These are phyloP conservation scores for Pseudogymnoascus sp. DNA, from an alignment of 2,329 filamentous ascomycete genomes.

Conservation along the genomic window DNA sequence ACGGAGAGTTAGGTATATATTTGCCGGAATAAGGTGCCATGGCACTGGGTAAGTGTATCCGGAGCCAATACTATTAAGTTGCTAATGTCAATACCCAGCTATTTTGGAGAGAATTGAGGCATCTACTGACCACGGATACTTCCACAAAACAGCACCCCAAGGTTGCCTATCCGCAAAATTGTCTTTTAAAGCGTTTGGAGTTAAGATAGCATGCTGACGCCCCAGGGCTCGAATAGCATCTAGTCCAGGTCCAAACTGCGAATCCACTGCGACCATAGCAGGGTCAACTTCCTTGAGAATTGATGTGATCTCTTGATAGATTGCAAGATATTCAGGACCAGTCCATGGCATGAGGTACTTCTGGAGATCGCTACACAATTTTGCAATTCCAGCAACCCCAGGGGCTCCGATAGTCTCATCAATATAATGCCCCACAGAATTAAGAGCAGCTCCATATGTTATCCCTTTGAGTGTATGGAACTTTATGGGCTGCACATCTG, in stretches of 20 bases:
- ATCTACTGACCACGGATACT: constrained; percentile 33
- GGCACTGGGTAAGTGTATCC: constrained; percentile 41
- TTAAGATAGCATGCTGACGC: constrained; percentile 33
- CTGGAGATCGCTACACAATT: constrained; percentile 23
- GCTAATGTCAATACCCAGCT: background rate
- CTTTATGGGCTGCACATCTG: background rate
- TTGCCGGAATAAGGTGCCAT: constrained; percentile 35
- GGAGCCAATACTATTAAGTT: constrained; percentile 33
- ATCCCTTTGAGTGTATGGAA: background rate
- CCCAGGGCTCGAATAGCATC: constrained; percentile 35
- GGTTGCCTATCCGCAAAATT: constrained; percentile 35
- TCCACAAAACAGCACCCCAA: constrained; percentile 29
- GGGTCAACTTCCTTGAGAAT: constrained; percentile 34
- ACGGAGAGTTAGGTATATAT: constrained; percentile 33
- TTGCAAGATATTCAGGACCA: constrained; percentile 33
- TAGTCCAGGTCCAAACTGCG: constrained; percentile 36
- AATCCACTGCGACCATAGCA: constrained; percentile 37
- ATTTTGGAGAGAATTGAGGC: background rate
- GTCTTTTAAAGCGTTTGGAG: constrained; percentile 39
- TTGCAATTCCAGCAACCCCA: constrained; percentile 30
- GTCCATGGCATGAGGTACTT: constrained; percentile 29
- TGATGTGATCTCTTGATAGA: constrained; percentile 33
- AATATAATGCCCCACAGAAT: background rate
- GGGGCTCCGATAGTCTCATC: constrained; percentile 17
- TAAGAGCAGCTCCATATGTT: constrained; percentile 16